phyloP scores from a whole-genome alignment of 1,284 basidiomycete genomes.

The Boletus austroedulis region DNA sequence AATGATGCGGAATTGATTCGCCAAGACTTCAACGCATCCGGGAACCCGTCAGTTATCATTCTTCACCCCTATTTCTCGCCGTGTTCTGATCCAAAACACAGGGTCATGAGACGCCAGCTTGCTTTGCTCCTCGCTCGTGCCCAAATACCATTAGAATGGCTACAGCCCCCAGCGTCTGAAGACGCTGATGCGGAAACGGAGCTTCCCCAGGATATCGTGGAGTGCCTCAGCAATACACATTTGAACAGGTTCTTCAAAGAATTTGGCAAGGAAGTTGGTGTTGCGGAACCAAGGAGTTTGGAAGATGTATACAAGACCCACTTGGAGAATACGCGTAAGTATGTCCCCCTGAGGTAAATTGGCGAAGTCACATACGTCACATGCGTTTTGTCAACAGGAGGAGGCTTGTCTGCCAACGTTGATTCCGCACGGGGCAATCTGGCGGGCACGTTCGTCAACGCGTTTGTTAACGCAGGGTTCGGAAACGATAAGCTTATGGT shows the following conservation, averaged over 20 bases:
- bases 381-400: slow-evolving; percentile 46
- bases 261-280: slow-evolving; percentile 95
- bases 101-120: slow-evolving; percentile 93
- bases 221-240: slow-evolving; percentile 82
- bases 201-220: slow-evolving; percentile 79
- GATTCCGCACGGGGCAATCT: slow-evolving; percentile 95
- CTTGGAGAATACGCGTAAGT: slow-evolving; percentile 81
- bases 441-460: slow-evolving; percentile 97
- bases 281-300: slow-evolving; percentile 84
- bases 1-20: slow-evolving; percentile 81
- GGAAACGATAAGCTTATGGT: slow-evolving; percentile 99
- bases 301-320: slow-evolving; percentile 99
- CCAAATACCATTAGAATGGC: slow-evolving; percentile 89
- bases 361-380: slow-evolving; percentile 4
- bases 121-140: slow-evolving; percentile 93
- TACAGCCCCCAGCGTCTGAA: slow-evolving; percentile 57
- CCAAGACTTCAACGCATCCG: slow-evolving; percentile 83
- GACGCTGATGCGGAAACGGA: slow-evolving; percentile 62
- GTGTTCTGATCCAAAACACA: slow-evolving; percentile 33
- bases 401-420: slow-evolving; percentile 66
- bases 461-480: slow-evolving; percentile 98
- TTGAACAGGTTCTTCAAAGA: slow-evolving; percentile 85
- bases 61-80: background rate
- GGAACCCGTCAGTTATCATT: slow-evolving; percentile 64
- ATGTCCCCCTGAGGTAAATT: background rate